These are phyloP conservation scores for Annulohypoxylon moriforme DNA, from an alignment of 495 filamentous ascomycete genomes.

Conservation along the genomic window DNA sequence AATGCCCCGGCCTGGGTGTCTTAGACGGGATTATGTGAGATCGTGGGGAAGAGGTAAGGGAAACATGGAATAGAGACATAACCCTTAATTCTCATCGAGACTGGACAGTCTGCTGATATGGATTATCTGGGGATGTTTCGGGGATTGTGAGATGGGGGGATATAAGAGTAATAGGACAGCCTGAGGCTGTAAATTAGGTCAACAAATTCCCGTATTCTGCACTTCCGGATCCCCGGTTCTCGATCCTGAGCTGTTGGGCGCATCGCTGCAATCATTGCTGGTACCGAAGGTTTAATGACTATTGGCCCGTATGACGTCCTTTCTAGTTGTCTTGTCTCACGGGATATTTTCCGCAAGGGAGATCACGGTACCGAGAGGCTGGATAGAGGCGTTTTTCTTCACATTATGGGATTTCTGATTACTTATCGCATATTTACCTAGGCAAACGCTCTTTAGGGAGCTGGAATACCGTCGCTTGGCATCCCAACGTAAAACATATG, in stretches of 20 bases:
- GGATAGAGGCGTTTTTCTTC: constrained; percentile 8
- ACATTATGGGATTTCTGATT: not conserved
- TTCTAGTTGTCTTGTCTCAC: not conserved
- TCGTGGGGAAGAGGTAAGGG: constrained; percentile 4
- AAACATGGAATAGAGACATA: not conserved
- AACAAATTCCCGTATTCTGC: constrained; percentile 7
- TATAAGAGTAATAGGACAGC: not conserved
- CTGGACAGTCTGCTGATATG: constrained; percentile 3
- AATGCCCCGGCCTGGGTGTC: not conserved
- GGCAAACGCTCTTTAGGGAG: not conserved
- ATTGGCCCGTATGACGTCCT: constrained; percentile 23
- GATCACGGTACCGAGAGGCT: constrained; percentile 19
- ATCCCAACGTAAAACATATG: constrained; percentile 15
- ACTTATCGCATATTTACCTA: not conserved
- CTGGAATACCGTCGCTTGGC: not conserved
- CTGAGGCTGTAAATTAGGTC: constrained; percentile 7
- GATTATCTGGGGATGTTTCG: constrained; percentile 10
- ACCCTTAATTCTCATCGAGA: not conserved
- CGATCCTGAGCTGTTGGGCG: constrained; percentile 17
- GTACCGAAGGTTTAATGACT: constrained; percentile 10
- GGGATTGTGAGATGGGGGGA: constrained; percentile 8
- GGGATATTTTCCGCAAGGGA: constrained; percentile 4
- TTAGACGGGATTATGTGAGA: constrained; percentile 3
- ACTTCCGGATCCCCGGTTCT: not conserved
- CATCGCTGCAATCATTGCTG: constrained; percentile 17